Percentiles rank a stretch among this genome's conserved stretches.
phyloP scores from a whole-genome alignment of 1,284 basidiomycete genomes.

The Cerrena zonata region DNA sequence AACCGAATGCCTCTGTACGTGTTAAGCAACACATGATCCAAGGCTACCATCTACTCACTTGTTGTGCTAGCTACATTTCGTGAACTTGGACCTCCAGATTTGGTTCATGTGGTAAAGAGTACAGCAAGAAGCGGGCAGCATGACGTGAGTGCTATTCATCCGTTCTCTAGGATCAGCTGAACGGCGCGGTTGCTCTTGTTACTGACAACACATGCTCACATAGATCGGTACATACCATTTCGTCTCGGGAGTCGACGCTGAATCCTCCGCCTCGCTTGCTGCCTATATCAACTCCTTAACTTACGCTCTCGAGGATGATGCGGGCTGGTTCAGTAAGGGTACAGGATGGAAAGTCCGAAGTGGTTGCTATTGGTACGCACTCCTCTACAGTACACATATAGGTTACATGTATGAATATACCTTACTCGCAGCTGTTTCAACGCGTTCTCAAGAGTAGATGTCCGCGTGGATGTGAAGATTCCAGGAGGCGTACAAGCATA shows the following conservation, averaged over 20 bases:
- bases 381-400: neutral
- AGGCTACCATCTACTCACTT: slow-evolving; percentile 19
- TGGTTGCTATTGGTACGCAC: slow-evolving; percentile 84
- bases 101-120: slow-evolving; percentile 93
- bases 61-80: slow-evolving; percentile 73
- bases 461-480: slow-evolving; percentile 96
- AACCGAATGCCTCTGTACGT: slow-evolving; percentile 86
- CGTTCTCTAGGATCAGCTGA: slow-evolving; percentile 6
- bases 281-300: slow-evolving; percentile 97
- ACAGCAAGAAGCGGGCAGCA: slow-evolving; percentile 78
- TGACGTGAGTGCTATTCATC: slow-evolving; percentile 62
- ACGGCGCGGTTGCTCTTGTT: slow-evolving; percentile 7
- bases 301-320: slow-evolving; percentile 87
- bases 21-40: slow-evolving; percentile 5
- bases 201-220: slow-evolving; percentile 9
- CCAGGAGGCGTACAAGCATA: slow-evolving; percentile 96
- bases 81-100: slow-evolving; percentile 93
- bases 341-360: slow-evolving; percentile 88
- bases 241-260: slow-evolving; percentile 94
- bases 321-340: slow-evolving; percentile 88
- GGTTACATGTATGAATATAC: neutral
- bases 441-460: slow-evolving; percentile 94
- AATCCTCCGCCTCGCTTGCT: slow-evolving; percentile 92
- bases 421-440: slow-evolving; percentile 79
- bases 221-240: slow-evolving; percentile 92